Evolutionary conservation across 805 yeast species (phyloP), one percentile per base, ranked within the genome.

Genomic region (Wickerhamomyces hampshirensis): DNA sequence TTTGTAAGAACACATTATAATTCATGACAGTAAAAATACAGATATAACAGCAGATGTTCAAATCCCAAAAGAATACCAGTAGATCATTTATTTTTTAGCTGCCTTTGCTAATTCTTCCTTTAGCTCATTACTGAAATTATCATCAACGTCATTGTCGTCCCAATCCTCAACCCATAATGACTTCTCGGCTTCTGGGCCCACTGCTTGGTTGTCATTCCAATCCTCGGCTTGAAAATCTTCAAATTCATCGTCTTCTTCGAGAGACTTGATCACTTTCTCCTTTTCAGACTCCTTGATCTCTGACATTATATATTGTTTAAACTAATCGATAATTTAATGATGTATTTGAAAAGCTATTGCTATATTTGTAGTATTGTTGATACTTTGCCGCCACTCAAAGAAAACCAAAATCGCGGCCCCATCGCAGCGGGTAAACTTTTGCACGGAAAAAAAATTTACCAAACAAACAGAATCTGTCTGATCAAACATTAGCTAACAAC

Each of bases 201-300:
- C 58, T 38, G 80, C 60, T 51, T 80, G 69, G 39, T 69, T 59
- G 26, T 68, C 71, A n/a, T 73, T 62, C 96, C 96, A 88, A 49
- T 82, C 79, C 55, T 88, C 96, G 38, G 77, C 87, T 12, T 95
- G 96, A 67, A 91, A 91, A 58, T 91, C 98, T 65, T 91, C 98
- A 56, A 91, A 91, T 60, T 89, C 97, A 57, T 91, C 98, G 55
- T 91, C 97, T 51, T 91, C 96, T 58, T 91, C 98, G 33, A 91
- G 66, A 2, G 94, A 76, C 53, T 81, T 84, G 55, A 84, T 46
- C 18, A 50, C 43, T 18, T 50, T 48, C 33, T 52, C 51, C 35
- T 54, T 52, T 39, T 51, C 48, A 8, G 44, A 29, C 34, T 46
- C 52, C 11, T 36, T 27, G 7, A 41, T 39, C n/a, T 44, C 45